A percentile compares a stretch with the other conserved stretches of the same genome.
Evolutionary conservation across 2,329 filamentous ascomycete species (phyloP).

Genomic region (Dichotomopilus funicola): DNA sequence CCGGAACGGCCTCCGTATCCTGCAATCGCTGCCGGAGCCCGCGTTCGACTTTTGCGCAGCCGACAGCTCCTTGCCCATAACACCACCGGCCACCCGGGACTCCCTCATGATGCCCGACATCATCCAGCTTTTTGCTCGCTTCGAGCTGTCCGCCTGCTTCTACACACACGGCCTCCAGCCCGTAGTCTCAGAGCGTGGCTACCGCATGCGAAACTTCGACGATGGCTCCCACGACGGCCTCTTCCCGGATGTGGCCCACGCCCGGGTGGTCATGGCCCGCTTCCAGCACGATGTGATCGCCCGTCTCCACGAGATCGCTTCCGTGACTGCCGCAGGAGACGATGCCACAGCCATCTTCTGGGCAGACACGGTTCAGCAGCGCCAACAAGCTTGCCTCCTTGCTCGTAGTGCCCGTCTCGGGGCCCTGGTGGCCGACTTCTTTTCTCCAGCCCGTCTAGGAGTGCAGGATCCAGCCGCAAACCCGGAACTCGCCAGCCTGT

Average conservation of each 20-base stretch:
- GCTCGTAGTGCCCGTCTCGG: constrained; percentile 16
- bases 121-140: constrained; percentile 23
- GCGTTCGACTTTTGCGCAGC: constrained; percentile 18
- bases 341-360: constrained; percentile 15
- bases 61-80: constrained; percentile 8
- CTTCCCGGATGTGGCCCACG: constrained; percentile 11
- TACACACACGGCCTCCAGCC: constrained; percentile 23
- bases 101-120: constrained; percentile 22
- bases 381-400: constrained; percentile 17
- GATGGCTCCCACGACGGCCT: constrained; percentile 11
- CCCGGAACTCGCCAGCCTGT: constrained; percentile 14
- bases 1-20: constrained; percentile 25
- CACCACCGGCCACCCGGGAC: not conserved
- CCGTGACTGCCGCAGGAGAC: not conserved
- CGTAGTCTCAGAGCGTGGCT: constrained; percentile 20
- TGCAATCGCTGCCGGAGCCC: constrained; percentile 20
- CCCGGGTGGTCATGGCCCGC: constrained; percentile 13
- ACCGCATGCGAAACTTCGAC: constrained; percentile 15
- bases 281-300: constrained; percentile 22
- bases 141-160: constrained; percentile 23
- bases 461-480: constrained; percentile 8
- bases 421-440: constrained; percentile 15
- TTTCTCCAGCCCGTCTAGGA: constrained; percentile 9
- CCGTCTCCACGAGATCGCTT: constrained; percentile 18
- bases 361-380: constrained; percentile 19